Percentiles rank a stretch among this genome's conserved stretches.
phyloP scores from a whole-genome alignment of 805 yeast genomes.

The Candida patagonica region DNA sequence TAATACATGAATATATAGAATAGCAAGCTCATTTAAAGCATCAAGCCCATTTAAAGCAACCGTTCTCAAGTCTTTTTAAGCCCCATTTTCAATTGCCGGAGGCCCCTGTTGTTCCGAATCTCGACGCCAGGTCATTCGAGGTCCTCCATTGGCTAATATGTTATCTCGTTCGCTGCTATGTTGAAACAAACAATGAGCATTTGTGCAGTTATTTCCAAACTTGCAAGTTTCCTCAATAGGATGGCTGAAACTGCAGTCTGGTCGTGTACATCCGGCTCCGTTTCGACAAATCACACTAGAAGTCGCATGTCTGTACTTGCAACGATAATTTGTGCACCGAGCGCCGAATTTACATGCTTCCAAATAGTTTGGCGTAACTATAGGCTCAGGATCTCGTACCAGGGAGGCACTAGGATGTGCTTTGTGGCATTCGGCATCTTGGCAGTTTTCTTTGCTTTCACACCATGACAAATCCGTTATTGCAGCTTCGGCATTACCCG shows the following conservation, averaged over 20 bases:
- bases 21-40: too few relatives aligned
- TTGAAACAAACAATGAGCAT: conserved; percentile 57
- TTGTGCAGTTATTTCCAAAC: conserved; percentile 67
- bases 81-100: background rate
- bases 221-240: conserved; percentile 74
- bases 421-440: conserved; percentile 50
- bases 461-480: conserved; percentile 68
- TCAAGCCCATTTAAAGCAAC: too few relatives aligned
- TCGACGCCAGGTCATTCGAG: conserved; percentile 13
- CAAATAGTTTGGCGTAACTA: conserved; percentile 41
- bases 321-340: conserved; percentile 65
- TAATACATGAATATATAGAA: too few relatives aligned
- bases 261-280: conserved; percentile 67
- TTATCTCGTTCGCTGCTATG: conserved; percentile 65
- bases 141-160: conserved; percentile 24
- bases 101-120: conserved; percentile 1
- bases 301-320: conserved; percentile 80
- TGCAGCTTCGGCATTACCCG: conserved; percentile 65
- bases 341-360: conserved; percentile 79
- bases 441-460: conserved; percentile 55
- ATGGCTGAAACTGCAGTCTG: conserved; percentile 76
- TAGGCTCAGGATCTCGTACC: conserved; percentile 23
- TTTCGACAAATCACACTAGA: conserved; percentile 69
- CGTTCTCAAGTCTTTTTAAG: too few relatives aligned
- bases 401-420: conserved; percentile 77